A percentile compares a stretch with the other conserved stretches of the same genome.
phyloP scores from a whole-genome alignment of 306 rosid genomes.

The Begonia masoniana region DNA sequence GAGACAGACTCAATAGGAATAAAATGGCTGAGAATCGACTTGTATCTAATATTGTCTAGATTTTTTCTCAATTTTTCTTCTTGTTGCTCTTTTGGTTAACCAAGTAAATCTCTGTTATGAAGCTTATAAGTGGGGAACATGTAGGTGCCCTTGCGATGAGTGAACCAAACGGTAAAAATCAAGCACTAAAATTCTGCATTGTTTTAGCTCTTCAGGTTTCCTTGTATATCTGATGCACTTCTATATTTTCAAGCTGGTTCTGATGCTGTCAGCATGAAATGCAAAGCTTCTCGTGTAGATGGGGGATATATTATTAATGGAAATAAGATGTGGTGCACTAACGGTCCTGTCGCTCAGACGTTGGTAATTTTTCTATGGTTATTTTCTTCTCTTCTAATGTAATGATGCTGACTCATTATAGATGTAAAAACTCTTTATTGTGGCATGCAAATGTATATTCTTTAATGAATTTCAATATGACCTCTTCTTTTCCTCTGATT shows the following conservation, averaged over 20 bases:
- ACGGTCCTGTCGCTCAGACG: slow-evolving; percentile 89
- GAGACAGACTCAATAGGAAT: too few relatives aligned
- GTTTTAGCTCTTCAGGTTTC: slow-evolving; percentile 1
- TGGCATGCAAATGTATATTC: background rate
- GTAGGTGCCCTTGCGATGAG: slow-evolving; percentile 99
- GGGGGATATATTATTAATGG: slow-evolving; percentile 80
- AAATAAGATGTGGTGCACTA: slow-evolving; percentile 98
- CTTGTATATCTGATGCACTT: slow-evolving; percentile 5
- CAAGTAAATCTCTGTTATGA: slow-evolving; percentile 15
- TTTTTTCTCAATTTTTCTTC: too few relatives aligned
- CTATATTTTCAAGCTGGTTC: slow-evolving; percentile 65
- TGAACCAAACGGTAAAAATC: slow-evolving; percentile 72
- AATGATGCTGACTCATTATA: background rate
- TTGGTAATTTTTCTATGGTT: slow-evolving; percentile 26
- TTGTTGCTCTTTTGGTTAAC: slow-evolving; percentile 12
- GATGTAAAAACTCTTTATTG: background rate
- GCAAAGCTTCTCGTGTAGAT: slow-evolving; percentile 84
- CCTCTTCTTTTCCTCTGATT: too few relatives aligned
- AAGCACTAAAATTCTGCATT: background rate
- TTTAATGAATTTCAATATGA: too few relatives aligned
- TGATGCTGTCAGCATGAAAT: slow-evolving; percentile 96
- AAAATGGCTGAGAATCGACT: too few relatives aligned
- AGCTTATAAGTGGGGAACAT: slow-evolving; percentile 95
- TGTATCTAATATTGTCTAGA: too few relatives aligned
- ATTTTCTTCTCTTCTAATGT: background rate